Evolutionary conservation across 768 basidiomycete species (phyloP), one percentile per base, ranked within the genome.

Genomic region (Pleurotus giganteus): DNA sequence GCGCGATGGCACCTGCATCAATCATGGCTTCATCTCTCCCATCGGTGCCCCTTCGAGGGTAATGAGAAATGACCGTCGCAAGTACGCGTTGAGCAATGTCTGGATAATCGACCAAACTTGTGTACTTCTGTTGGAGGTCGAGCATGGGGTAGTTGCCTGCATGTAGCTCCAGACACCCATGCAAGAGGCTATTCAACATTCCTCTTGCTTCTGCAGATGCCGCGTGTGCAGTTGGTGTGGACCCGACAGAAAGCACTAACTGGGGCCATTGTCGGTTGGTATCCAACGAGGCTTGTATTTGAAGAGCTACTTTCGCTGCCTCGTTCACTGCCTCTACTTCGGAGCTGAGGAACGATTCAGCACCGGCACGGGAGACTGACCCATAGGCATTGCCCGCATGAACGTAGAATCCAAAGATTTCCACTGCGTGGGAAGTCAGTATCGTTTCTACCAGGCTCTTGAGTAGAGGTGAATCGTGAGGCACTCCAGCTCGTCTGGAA

Each of bases 171-270:
- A 94, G 73, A 26, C 69, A 68, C 0, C 88, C 86, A 55, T 83
- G 74, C 31, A 91, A 72, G 50, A 71, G 60, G 23, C 74, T 67
- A 5, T 76, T 70, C 17, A 86, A 63, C 41, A 72, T 65, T 13
- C 71, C 68, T 47, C 72, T 74, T 17, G 74, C 75, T 60, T 77
- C 80, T 21, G 77, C 71, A 27, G 79, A 82, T 11, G 87, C 89
- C 8, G 87, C 86, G 64, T 93, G 89, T 0, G 91, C 92, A 2
- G 91, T 86, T 1, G 92, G 92, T 2, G 92, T 94, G n/a, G 91
- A 88, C 19, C 92, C 91, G 1, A 94, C 85, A 2, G 88, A 88
- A 31, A 94, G 71, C 1, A 90, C 78, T 61, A 89, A 92, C n/a
- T 69, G 65, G 11, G 71, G 63, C 12, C 73, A 71, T 32, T 64